phyloP scores from a whole-genome alignment of 2,329 filamentous ascomycete genomes.

The Tolypocladium amazonense region DNA sequence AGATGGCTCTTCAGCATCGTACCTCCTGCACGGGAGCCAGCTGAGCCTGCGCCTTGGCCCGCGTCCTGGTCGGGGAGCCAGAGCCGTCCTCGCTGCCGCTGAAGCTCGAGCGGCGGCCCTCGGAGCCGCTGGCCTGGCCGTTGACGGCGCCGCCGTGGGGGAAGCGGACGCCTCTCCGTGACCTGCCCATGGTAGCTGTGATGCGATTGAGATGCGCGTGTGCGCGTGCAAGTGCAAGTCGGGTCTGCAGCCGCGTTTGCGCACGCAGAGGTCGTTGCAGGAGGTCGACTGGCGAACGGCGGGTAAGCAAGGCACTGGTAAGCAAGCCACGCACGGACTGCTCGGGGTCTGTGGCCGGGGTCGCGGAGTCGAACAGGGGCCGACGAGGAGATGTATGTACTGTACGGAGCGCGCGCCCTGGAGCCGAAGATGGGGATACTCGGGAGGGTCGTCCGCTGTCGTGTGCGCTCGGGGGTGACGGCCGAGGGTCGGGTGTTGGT shows the following conservation, averaged over 20 bases:
- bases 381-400: neutral
- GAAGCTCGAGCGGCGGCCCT: constrained; percentile 58
- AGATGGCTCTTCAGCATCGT: neutral
- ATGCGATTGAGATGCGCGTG: neutral
- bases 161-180: constrained; percentile 44
- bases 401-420: neutral
- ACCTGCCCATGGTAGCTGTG: constrained; percentile 19
- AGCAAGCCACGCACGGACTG: neutral
- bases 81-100: constrained; percentile 54
- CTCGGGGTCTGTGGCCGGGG: neutral
- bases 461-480: neutral
- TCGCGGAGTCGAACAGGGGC: neutral
- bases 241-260: neutral
- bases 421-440: neutral
- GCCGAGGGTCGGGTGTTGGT: neutral
- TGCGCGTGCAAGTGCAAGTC: neutral
- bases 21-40: constrained; percentile 26
- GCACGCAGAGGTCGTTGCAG: neutral
- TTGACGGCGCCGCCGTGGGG: constrained; percentile 29
- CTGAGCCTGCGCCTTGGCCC: constrained; percentile 14
- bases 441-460: neutral
- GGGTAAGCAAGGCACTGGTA: neutral
- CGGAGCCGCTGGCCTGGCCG: constrained; percentile 26
- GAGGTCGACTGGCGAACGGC: neutral
- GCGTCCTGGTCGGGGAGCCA: constrained; percentile 21